A percentile compares a stretch with the other conserved stretches of the same genome.
phyloP scores from a whole-genome alignment of 2,329 filamentous ascomycete species.

The Clarireedia paspali region DNA sequence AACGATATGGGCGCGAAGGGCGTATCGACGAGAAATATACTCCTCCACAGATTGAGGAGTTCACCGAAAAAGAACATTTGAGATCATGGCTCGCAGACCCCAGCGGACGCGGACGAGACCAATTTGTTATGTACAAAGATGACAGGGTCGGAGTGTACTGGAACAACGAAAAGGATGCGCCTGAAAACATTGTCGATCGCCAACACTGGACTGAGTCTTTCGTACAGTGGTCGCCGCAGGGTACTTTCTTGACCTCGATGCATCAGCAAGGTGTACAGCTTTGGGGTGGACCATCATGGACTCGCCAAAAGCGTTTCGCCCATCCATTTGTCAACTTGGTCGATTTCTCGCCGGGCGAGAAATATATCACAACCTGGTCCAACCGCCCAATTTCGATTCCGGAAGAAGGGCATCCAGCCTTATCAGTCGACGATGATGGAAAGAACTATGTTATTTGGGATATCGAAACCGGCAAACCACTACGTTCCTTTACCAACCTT shows the following conservation, averaged over 20 bases:
- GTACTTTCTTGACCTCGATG: conserved; percentile 89
- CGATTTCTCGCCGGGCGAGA: conserved; percentile 89
- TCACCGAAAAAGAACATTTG: conserved; percentile 87
- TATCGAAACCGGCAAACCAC: conserved; percentile 76
- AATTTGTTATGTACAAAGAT: conserved; percentile 89
- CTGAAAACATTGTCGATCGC: conserved; percentile 84
- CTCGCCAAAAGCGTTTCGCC: conserved; percentile 83
- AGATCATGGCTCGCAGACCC: conserved; percentile 87
- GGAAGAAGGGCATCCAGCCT: conserved; percentile 74
- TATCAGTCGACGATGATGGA: conserved; percentile 88
- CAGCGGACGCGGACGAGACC: conserved; percentile 73
- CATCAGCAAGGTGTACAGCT: conserved; percentile 95
- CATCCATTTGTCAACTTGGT: conserved; percentile 94
- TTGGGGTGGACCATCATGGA: conserved; percentile 89
- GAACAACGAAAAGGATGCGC: conserved; percentile 92
- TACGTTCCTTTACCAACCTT: conserved; percentile 88
- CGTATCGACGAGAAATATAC: conserved; percentile 87
- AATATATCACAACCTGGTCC: conserved; percentile 94
- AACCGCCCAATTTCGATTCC: conserved; percentile 87
- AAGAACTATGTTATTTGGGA: conserved; percentile 99
- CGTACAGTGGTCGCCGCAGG: conserved; percentile 93
- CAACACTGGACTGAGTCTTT: conserved; percentile 98
- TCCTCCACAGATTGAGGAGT: conserved; percentile 72
- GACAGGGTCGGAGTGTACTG: conserved; percentile 93
- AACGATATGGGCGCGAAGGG: conserved; percentile 90